A percentile compares a stretch with the other conserved stretches of the same genome.
Evolutionary conservation across 192 early-diverging fungal genomes (phyloP).

Genomic region (Umbelopsis isabellina): DNA sequence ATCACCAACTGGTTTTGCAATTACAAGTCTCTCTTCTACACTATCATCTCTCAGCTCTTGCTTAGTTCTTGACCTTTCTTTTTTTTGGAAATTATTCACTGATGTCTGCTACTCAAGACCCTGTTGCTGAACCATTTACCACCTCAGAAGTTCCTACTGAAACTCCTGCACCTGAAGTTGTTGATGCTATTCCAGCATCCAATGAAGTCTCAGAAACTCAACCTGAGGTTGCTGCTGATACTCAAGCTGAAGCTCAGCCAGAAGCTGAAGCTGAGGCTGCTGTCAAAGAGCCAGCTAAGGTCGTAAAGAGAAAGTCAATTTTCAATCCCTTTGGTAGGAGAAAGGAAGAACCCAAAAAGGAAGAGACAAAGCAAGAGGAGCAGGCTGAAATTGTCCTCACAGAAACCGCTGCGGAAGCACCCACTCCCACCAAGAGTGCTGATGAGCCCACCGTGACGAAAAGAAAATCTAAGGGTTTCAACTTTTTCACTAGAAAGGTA

Average conservation of each 20-base stretch:
- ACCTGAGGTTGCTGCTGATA: too few relatives aligned
- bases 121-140: neutral
- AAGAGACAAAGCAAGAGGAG: conserved; percentile 16
- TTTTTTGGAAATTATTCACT: neutral
- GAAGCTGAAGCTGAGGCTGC: neutral
- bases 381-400: neutral
- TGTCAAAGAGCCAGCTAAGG: conserved; percentile 7
- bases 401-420: neutral
- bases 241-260: neutral
- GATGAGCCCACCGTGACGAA: neutral
- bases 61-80: neutral
- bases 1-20: neutral
- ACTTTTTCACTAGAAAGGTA: conserved; percentile 16
- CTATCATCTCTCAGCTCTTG: neutral
- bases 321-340: conserved; percentile 17
- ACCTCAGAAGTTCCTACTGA: conserved; percentile 1
- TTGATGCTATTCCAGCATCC: too few relatives aligned
- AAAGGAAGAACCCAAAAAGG: conserved; percentile 8
- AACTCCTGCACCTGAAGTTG: conserved; percentile 4
- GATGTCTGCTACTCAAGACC: conserved; percentile 17
- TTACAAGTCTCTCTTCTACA: neutral
- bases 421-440: neutral
- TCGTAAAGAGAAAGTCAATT: conserved; percentile 12
- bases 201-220: too few relatives aligned
- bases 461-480: conserved; percentile 10